Evolutionary conservation across 768 basidiomycete genomes (phyloP), one percentile per base, ranked within the genome.

Genomic region (Serendipita sp.): DNA sequence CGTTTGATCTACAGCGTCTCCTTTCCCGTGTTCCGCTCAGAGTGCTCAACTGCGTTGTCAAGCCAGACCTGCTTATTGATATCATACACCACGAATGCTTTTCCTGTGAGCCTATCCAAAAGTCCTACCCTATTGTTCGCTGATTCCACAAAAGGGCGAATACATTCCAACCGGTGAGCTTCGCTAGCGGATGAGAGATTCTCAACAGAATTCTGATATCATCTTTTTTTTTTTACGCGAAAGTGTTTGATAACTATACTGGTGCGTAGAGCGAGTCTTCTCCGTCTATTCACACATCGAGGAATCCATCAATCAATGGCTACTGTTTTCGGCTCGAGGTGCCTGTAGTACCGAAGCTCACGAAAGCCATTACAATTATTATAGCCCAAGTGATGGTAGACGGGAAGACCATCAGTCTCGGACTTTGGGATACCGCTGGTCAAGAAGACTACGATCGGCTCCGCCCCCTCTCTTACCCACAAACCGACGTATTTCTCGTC

Each of bases 381-480:
- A 4, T 60, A 60, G 93, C 92, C 66, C 95, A 94, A 76, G 94
- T 99, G 64, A 92, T 97, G 86, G 96, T 99, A 54, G 96, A 99
- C 71, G 92, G 92, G 70, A 94, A 95, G 80, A 96, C 96, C 63
- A 94, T 98, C 72, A 96, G 92, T 67, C 85, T 98, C 65, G 95
- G 95, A 60, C 80, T 99, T 65, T 99, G 96, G 96, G 96, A 99
- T 82, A 99, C 96, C n/a, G 96, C 96, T 41, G 96, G 96, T 69
- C 96, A 99, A 77, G 96, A 99, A 76, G 95, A 99, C 79, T 99
- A 95, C 74, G 92, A 95, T 77, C 88, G 96, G 48, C 88, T 99
- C 70, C 86, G 96, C 70, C 96, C 96, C 63, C 82, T 99, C 70
- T 95, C 92, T 68, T 99, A 99, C 78, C 96, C 96, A 30, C 96